Base-by-base conservation (phyloP, 2,329 filamentous ascomycete genomes). In the Clonostachys sp. region DNA sequence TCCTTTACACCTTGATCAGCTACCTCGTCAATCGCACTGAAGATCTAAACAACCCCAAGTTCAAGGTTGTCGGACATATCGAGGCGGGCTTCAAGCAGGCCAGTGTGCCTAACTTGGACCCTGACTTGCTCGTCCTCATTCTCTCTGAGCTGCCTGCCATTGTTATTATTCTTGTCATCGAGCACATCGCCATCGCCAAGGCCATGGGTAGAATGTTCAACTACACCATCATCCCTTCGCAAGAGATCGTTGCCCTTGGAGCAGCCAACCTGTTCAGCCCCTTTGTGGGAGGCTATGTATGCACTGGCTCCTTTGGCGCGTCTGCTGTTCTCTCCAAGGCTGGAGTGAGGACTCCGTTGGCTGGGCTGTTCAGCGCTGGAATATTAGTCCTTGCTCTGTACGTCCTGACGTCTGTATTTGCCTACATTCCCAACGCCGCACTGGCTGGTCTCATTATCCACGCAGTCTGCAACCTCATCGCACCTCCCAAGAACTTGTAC, bases 241-340 rank as follows among this genome's bases (percentile, higher is more conserved):
- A 92, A 57, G 88, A 92, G 60, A 71, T 91, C 35, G 83, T 91
- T 30, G 87, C 87, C 12, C 86, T 91, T 51, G 88, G 88, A 35
- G 80, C 89, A 4, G 82, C 81, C 34, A 92, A 92, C 55, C 65
- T 91, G 5, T 73, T 91, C 4, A 87, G 85, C 7, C 87, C 87
- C 3, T 90, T 91, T 65, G 67, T 91, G 3, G 87, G 87, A 5
- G 70, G 67, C 4, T 73, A 72, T 43, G 61, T 68, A 9, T 70
- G 68, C 51, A 72, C 69, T 0, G 68, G 69, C 3, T 77, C 74
- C 0, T 78, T 78, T 56, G 72, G 72, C 12, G 82, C 88, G 14
- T 92, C 89, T 2, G 89, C 89, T 38, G 90, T 94, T 61, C 87
- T 92, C 58, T 88, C 87, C 5, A 92, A 92, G 65, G 87, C 89